phyloP scores from a whole-genome alignment of 2,329 filamentous ascomycete species.

The Fusarium sp. region DNA sequence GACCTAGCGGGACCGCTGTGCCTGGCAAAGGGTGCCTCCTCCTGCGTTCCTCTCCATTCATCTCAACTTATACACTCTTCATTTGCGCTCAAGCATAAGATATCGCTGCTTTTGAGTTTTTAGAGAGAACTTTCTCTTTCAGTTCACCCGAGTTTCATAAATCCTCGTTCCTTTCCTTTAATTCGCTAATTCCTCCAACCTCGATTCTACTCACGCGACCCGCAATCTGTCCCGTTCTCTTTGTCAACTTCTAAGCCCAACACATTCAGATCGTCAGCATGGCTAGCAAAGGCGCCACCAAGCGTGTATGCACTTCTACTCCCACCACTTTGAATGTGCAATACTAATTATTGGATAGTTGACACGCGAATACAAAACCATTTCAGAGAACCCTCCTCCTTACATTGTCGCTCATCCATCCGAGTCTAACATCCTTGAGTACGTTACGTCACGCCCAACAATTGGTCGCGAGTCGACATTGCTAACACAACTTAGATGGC shows the following conservation, averaged over 20 bases:
- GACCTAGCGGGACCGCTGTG: slow-evolving; percentile 22
- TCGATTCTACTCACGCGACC: slow-evolving; percentile 34
- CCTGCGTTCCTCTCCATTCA: slow-evolving; percentile 30
- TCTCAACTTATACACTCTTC: slow-evolving; percentile 24
- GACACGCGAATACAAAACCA: slow-evolving; percentile 71
- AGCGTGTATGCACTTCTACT: slow-evolving; percentile 64
- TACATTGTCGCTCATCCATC: slow-evolving; percentile 91
- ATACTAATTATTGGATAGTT: slow-evolving; percentile 54
- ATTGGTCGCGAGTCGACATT: not conserved
- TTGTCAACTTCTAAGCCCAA: slow-evolving; percentile 13
- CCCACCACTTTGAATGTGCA: not conserved
- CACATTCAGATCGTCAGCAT: slow-evolving; percentile 53
- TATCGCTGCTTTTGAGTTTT: slow-evolving; percentile 11
- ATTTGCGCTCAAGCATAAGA: slow-evolving; percentile 5
- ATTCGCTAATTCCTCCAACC: not conserved
- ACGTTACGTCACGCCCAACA: slow-evolving; percentile 43
- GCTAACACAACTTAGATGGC: slow-evolving; percentile 69
- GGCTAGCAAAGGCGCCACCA: slow-evolving; percentile 78
- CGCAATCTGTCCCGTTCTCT: slow-evolving; percentile 40
- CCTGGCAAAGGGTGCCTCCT: slow-evolving; percentile 13
- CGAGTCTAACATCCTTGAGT: slow-evolving; percentile 92
- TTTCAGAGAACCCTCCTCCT: slow-evolving; percentile 80
- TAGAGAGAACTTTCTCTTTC: not conserved
- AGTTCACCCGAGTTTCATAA: not conserved
- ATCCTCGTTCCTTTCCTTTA: slow-evolving; percentile 7